Percentiles rank a stretch among this genome's conserved stretches.
Conservation (phyloP, 352 stramenopile genomes). For the Pythium pyrilobum region DNA sequence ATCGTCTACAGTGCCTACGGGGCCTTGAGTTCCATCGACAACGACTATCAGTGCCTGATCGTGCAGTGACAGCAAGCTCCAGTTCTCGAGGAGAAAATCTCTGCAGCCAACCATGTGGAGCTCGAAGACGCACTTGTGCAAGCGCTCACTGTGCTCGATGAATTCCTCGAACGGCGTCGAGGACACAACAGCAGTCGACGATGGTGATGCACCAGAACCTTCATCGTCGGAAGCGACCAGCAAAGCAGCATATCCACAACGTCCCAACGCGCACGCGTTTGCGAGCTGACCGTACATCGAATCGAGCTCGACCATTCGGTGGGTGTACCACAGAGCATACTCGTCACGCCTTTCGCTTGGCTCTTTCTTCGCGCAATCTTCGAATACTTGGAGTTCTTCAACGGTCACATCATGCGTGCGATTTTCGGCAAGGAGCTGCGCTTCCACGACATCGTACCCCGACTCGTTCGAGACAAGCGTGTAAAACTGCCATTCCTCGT, state of each 20-base stretch:
- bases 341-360: constrained; percentile 19
- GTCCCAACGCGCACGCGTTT: constrained; percentile 39
- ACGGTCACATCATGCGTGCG: constrained; percentile 31
- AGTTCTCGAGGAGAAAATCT: constrained; percentile 44
- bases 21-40: constrained; percentile 9
- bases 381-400: constrained; percentile 33
- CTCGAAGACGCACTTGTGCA: constrained; percentile 55
- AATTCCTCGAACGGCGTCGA: constrained; percentile 43
- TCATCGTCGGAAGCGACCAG: background rate
- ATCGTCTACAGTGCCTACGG: background rate
- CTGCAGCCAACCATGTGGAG: constrained; percentile 35
- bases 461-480: constrained; percentile 19
- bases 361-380: constrained; percentile 22
- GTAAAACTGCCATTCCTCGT: constrained; percentile 36
- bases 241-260: constrained; percentile 20
- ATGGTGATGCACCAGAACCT: background rate
- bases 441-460: constrained; percentile 8
- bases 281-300: constrained; percentile 49
- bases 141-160: constrained; percentile 40
- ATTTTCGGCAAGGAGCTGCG: constrained; percentile 35
- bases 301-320: constrained; percentile 55
- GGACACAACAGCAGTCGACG: constrained; percentile 8
- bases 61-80: constrained; percentile 44
- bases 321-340: constrained; percentile 48
- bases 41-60: constrained; percentile 48